Evolutionary conservation across 192 early-diverging fungal species (phyloP), one percentile per base, ranked within the genome.

Genomic region (Obelidium mucronatum): DNA sequence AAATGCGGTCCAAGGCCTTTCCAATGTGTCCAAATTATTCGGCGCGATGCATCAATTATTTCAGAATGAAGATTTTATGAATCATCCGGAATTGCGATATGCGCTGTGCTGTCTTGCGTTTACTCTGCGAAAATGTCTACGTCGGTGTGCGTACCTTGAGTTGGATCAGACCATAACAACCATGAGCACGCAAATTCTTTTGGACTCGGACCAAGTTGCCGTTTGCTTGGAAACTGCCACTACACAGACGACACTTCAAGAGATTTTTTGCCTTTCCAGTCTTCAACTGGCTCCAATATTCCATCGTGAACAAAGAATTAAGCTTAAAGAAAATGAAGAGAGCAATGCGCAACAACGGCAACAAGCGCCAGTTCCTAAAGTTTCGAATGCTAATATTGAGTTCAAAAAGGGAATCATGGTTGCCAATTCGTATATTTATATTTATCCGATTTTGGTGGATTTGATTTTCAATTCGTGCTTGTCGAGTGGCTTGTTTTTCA

Each of bases 191-290:
- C 42, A 77, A 8, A 86, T 79, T 58, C 62, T 84, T 13, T 76
- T 79, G 17, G 83, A 84, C 35, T 11, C 42, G 3, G 83, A 84
- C 53, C 83, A 84, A 65, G 83, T 85, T 22, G 83, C 83, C 3
- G 83, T 84, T 22, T 35, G 74, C 31, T 40, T 84, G 33, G 83
- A 84, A 53, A 84, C 85, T 83, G 74, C 73, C 22, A 84, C 83
- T 0, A 86, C 83, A 0, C 82, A 86, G 30, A 31, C 35, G n/a
- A n/a, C n/a, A n/a, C n/a, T n/a, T n/a, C n/a, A n/a, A n/a, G n/a
- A n/a, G n/a, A n/a, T n/a, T n/a, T 84, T 82, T 65, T 73, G 73
- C 28, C n/a, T 81, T 26, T 81, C 61, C 34, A 70, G 61, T 40
- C 35, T 79, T 39, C 40, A 80, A 37, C 60, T 84, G 3, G 42